Percentiles rank a stretch among this genome's conserved stretches.
These are phyloP conservation scores for Beauveria brongniartii DNA, from an alignment of 2,329 filamentous ascomycete genomes.

Conservation along the genomic window DNA sequence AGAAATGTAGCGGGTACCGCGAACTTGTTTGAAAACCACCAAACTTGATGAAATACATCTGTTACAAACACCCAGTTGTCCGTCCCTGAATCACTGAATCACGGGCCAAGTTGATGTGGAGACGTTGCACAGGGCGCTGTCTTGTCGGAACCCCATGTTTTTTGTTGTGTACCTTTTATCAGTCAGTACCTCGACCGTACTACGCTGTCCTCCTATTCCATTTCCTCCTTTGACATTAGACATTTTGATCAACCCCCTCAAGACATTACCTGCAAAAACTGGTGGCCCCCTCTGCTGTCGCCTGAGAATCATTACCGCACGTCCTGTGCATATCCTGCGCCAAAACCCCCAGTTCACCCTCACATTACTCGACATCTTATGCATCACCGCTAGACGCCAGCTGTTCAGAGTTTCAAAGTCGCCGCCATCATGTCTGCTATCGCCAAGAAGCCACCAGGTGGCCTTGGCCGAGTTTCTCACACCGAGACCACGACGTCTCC, in stretches of 20 bases:
- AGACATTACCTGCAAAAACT: background rate
- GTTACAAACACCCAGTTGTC: background rate
- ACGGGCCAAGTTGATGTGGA: slow-evolving; percentile 9
- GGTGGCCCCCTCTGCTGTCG: background rate
- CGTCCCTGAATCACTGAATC: slow-evolving; percentile 12
- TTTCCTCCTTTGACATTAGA: slow-evolving; percentile 5
- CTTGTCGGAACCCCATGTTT: slow-evolving; percentile 11
- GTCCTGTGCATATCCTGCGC: slow-evolving; percentile 1
- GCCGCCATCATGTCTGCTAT: slow-evolving; percentile 38
- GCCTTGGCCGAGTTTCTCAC: slow-evolving; percentile 38
- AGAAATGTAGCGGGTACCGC: background rate
- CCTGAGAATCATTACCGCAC: slow-evolving; percentile 7
- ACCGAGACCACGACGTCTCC: slow-evolving; percentile 28
- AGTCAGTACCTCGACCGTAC: background rate
- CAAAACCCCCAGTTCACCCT: background rate
- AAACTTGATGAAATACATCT: background rate
- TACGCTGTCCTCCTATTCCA: slow-evolving; percentile 7
- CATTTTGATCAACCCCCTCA: background rate
- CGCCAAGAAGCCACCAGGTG: slow-evolving; percentile 45
- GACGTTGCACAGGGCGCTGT: slow-evolving; percentile 2
- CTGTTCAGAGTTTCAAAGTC: background rate
- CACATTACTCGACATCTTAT: slow-evolving; percentile 3
- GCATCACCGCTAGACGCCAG: slow-evolving; percentile 8
- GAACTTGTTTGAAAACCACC: background rate
- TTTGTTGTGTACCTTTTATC: slow-evolving; percentile 4